Evolutionary conservation across 148 eudicot genomes (phyloP).

Genomic region (Rhododendron henanense): DNA sequence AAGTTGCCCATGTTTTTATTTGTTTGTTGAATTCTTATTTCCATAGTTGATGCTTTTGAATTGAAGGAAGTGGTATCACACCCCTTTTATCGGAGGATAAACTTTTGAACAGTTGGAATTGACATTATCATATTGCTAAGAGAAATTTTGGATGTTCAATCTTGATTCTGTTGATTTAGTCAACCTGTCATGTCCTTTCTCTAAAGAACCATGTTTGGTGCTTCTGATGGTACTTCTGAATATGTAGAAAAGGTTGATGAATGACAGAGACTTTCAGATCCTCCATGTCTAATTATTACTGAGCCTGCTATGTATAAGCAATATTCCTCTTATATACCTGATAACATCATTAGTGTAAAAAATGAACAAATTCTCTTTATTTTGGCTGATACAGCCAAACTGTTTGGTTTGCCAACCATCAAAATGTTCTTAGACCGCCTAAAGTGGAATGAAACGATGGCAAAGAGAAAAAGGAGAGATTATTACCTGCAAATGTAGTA

Average conservation of each 20-base stretch:
- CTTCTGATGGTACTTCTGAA: not conserved
- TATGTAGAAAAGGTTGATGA: too few relatives aligned
- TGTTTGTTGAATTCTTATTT: conserved; percentile 4
- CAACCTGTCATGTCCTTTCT: not conserved
- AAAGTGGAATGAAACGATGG: not conserved
- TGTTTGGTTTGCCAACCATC: not conserved
- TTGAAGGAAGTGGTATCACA: not conserved
- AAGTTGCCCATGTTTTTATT: not conserved
- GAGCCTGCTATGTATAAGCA: not conserved
- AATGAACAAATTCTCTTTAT: not conserved
- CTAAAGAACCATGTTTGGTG: not conserved
- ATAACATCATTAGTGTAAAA: not conserved
- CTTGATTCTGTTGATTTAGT: too few relatives aligned
- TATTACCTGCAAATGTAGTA: not conserved
- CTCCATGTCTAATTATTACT: not conserved
- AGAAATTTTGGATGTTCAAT: not conserved
- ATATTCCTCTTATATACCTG: not conserved
- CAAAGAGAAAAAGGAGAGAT: not conserved
- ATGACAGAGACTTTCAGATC: not conserved
- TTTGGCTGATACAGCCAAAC: not conserved
- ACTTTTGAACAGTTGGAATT: not conserved
- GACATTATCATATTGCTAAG: not conserved
- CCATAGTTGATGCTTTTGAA: not conserved
- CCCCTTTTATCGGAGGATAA: not conserved
- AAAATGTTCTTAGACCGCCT: not conserved